Evolutionary conservation across 805 yeast genomes (phyloP), one percentile per base, ranked within the genome.

Genomic region (Candida xyloterini): DNA sequence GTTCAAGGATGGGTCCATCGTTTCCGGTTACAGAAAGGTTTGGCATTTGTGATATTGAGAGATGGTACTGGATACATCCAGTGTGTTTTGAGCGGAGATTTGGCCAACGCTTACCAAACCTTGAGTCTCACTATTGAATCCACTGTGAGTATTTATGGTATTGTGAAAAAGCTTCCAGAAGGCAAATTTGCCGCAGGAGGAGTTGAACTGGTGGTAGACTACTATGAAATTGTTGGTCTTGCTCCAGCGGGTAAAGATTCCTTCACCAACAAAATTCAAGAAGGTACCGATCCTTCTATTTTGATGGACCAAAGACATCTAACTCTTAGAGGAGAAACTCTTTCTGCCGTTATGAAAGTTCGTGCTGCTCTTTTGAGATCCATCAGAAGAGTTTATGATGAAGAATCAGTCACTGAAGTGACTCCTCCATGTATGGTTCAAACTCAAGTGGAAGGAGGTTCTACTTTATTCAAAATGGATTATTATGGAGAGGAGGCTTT

Each of bases 381-480:
- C 27, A 66, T 93, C 53, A 81, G 99, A 70, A 74, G 79, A 51
- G 84, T 84, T 43, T 91, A 76, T 61, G 70, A 62, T 16, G 93
- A 87, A 57, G 87, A 83, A 68, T 75, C 78, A 24, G 59, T 90
- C 37, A 68, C 79, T 23, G 99, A 93, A 73, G 96, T 95, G 44
- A 93, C 98, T 27, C 97, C 99, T 32, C 99, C 99, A 59, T 90
- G 98, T 69, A 93, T 93, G 98, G 99, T 93, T 41, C 99, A 93
- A 71, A 90, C 96, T 27, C 98, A 93, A 73, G 99, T 93, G 44
- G 99, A 93, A 71, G 99, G 99, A 63, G 99, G 99, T 39, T 85
- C 97, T 27, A 93, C 99, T 13, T 73, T 93, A 60, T 93, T 93
- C 74, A 80, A 82, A 57, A 72, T 93, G 71, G 84, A 86, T 64